These are phyloP conservation scores for Lolium multiflorum DNA, from an alignment of 176 grass and related monocot species.

Conservation along the genomic window DNA sequence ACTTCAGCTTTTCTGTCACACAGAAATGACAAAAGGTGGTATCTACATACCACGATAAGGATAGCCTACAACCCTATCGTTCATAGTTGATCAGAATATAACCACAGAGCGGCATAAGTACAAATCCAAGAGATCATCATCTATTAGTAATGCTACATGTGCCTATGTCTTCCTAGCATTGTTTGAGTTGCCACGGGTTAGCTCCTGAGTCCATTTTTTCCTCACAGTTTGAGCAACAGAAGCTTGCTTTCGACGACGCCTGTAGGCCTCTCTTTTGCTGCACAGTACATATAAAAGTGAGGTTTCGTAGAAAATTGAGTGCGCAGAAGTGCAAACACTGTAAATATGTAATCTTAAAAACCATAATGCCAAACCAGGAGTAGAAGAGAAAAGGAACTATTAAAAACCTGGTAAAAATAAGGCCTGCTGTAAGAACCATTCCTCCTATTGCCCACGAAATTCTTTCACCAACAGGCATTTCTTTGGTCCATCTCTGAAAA, in stretches of 20 bases:
- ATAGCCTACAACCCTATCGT: slow-evolving; percentile 26
- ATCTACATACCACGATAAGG: slow-evolving; percentile 24
- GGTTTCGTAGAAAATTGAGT: not conserved
- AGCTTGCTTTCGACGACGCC: slow-evolving; percentile 60
- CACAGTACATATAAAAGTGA: slow-evolving; percentile 48
- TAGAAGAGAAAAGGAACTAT: not conserved
- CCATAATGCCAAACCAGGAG: too few species aligned
- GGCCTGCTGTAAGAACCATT: slow-evolving; percentile 88
- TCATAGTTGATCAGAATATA: slow-evolving; percentile 36
- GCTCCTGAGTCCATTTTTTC: slow-evolving; percentile 61
- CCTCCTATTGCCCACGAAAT: slow-evolving; percentile 94
- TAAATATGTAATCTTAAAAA: too few species aligned
- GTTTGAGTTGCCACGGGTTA: slow-evolving; percentile 35
- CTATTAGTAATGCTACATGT: slow-evolving; percentile 36
- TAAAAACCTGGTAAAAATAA: slow-evolving; percentile 74
- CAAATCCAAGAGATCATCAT: slow-evolving; percentile 29
- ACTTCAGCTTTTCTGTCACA: slow-evolving; percentile 29
- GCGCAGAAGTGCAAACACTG: not conserved
- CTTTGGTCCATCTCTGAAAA: slow-evolving; percentile 60
- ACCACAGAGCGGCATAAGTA: slow-evolving; percentile 36
- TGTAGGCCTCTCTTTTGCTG: slow-evolving; percentile 86
- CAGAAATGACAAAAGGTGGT: not conserved
- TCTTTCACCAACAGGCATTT: slow-evolving; percentile 65
- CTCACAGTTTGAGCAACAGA: slow-evolving; percentile 54
- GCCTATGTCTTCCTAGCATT: slow-evolving; percentile 41